phyloP scores from a whole-genome alignment of 441 rosid species.

The Populus tomentosa region DNA sequence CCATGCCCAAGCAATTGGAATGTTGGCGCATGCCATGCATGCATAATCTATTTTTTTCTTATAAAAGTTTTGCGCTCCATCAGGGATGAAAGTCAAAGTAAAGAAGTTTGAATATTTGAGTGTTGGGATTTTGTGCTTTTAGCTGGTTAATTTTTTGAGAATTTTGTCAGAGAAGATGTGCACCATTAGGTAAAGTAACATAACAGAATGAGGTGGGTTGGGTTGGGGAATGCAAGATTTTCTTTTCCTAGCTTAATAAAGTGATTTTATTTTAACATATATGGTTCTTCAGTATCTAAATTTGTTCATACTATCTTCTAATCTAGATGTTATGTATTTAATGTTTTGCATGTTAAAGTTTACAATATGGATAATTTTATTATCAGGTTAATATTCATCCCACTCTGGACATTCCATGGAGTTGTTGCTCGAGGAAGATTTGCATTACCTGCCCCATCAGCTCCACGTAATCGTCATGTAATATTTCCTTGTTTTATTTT shows the following conservation, averaged over 20 bases:
- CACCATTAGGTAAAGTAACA: neutral
- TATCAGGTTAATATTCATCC: constrained; percentile 41
- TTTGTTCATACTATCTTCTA: neutral
- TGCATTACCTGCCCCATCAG: constrained; percentile 92
- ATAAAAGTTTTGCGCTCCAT: neutral
- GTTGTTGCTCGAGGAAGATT: constrained; percentile 94
- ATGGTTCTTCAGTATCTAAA: neutral
- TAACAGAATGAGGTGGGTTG: neutral
- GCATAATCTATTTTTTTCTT: neutral
- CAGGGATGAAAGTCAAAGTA: neutral
- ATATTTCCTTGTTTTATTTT: constrained; percentile 6
- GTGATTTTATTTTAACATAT: neutral
- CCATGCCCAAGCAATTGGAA: neutral
- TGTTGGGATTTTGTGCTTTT: neutral
- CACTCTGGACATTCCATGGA: constrained; percentile 71
- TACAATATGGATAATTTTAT: constrained; percentile 2
- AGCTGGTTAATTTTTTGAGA: neutral
- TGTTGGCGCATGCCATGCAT: neutral
- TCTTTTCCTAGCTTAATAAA: no score
- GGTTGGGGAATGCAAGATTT: neutral
- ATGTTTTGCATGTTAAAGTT: neutral
- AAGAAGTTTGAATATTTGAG: neutral
- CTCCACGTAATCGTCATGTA: constrained; percentile 91
- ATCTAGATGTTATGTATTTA: neutral
- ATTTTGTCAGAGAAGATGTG: neutral